Conservation (phyloP, 2,329 filamentous ascomycete genomes). For the Fusarium annulatum region DNA sequence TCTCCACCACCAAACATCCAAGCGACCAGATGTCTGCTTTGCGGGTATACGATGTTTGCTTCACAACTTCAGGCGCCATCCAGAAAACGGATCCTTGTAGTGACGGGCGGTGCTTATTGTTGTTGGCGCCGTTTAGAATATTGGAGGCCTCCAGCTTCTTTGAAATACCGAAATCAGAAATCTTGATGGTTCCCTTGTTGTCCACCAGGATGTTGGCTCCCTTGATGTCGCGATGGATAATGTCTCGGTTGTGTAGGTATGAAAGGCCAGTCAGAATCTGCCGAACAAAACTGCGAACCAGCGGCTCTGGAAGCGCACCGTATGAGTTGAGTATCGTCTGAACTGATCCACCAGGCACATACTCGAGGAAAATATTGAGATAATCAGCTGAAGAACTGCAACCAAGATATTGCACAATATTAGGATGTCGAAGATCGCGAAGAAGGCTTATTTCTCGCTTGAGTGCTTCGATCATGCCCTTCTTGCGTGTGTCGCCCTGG, state of each 20-base stretch:
- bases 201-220: constrained; percentile 98
- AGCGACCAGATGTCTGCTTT: constrained; percentile 99
- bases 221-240: constrained; percentile 99
- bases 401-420: constrained; percentile 98
- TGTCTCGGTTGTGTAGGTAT: constrained; percentile 93
- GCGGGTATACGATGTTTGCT: constrained; percentile 96
- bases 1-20: constrained; percentile 96
- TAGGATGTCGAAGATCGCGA: constrained; percentile 92
- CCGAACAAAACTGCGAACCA: constrained; percentile 95
- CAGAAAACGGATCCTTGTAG: constrained; percentile 98
- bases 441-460: constrained; percentile 96
- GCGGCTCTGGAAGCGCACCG: constrained; percentile 89
- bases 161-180: constrained; percentile 98
- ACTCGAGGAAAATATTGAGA: constrained; percentile 99
- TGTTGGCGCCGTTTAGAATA: constrained; percentile 75
- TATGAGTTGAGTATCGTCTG: constrained; percentile 99
- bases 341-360: constrained; percentile 96
- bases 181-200: constrained; percentile 99
- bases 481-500: constrained; percentile 89
- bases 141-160: constrained; percentile 96
- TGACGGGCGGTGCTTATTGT: constrained; percentile 77
- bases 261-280: constrained; percentile 94
- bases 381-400: constrained; percentile 91
- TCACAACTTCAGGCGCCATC: constrained; percentile 99
- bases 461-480: constrained; percentile 96